Base-by-base conservation (phyloP, 2,329 filamentous ascomycete species). In the Rosellinia necatrix region DNA sequence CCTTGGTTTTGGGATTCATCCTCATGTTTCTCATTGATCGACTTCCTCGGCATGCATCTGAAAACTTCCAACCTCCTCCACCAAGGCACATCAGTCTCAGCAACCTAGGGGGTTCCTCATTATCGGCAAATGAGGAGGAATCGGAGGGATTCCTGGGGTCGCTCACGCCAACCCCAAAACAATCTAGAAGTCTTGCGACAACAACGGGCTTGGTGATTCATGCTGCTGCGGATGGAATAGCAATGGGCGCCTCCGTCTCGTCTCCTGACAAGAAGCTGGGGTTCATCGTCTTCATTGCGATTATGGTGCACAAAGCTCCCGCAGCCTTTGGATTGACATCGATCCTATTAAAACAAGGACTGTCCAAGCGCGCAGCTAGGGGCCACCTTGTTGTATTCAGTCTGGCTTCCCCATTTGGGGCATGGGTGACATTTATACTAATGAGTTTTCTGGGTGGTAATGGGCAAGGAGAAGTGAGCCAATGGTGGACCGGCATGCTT, bases 21-120 rank as follows among this genome's bases (percentile, higher is more conserved):
- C 82, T 97, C 62, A 99, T 99, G 94, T 97, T 96, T 70, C 82
- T 99, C 19, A 89, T 99, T 68, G 93, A 99, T 74, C 87, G 90
- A 48, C 75, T 96, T 7, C 91, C 92, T 6, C 85, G 86, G 35
- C 89, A 92, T 70, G 85, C 87, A 5, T 82, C 83, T 1, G 81
- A 90, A 17, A 80, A 81, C 35, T 76, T 90, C 32, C 86, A 87
- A 66, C 76, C 82, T 17, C 80, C 88, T 12, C 80, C 86, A 49
- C 90, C 88, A 13, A 86, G 92, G 62, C 91, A 96, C 69, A 94
- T 97, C 66, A 96, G 91, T 53, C 80, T 97, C 38, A 91, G 94
- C 64, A 90, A 92, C 64, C 81, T 97, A 24, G 86, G 84, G 22
- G 79, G 79, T 8, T 75, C 76, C 19, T 68, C 77, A 66, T 66